Evolutionary conservation across 2,329 filamentous ascomycete genomes (phyloP), one percentile per base, ranked within the genome.

Genomic region (Amphichorda felina): DNA sequence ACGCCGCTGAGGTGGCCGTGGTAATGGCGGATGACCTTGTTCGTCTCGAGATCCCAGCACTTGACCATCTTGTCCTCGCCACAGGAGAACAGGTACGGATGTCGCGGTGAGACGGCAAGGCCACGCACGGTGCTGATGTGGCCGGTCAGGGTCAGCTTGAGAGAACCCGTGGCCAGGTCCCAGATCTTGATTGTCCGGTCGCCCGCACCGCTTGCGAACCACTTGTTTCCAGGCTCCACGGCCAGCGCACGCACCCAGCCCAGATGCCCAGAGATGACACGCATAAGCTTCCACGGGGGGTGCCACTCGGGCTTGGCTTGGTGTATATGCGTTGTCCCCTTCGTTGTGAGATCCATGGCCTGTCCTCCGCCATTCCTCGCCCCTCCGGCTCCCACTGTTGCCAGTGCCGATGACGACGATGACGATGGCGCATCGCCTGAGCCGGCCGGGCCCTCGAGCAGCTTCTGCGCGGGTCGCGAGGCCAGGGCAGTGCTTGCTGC

Each of bases 11-110:
- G 66, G 61, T 98, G 91, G 14, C 93, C 93, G 56, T 98, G 91
- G 57, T 96, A 98, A 60, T 95, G 87, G 27, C 89, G 76, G 52
- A 96, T 95, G 40, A 98, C 91, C 60, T 95, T 95, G 66, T 98
- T 98, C n/a, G 89, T 95, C 60, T 98, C 91, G 45, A 98, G 64
- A 63, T 98, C 91, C 91, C 91, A 98, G 63, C 91, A 98, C 61
- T 98, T 98, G 42, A 98, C 91, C 88, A 95, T 95, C 66, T 98
- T 98, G 57, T 98, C 91, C 60, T 98, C 91, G 39, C 86, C 93
- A 51, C 91, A 98, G 9, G 87, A 94, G 60, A 98, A 98, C 8
- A 98, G 72, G 53, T 98, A 98, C 0, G 91, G 93, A 60, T 98
- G 91, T 32, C 91, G 70, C 13, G 88, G 84, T 15, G 86, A 94